Conservation (phyloP, 2,329 filamentous ascomycete genomes). For the Paracamarosporium sp. region DNA sequence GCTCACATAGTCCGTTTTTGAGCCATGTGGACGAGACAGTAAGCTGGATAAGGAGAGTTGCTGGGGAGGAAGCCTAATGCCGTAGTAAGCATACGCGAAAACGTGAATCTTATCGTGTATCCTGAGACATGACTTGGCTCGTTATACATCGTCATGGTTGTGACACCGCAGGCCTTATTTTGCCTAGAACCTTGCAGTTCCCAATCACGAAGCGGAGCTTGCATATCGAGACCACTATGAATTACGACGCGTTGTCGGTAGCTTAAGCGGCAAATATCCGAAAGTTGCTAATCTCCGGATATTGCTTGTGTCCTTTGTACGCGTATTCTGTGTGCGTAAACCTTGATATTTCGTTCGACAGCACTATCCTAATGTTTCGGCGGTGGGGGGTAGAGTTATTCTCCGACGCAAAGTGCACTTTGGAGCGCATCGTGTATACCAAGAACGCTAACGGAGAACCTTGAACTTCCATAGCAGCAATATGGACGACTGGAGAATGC, state of each 20-base stretch:
- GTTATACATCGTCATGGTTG: no score
- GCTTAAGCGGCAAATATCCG: neutral
- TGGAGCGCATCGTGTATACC: no score
- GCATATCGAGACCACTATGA: neutral
- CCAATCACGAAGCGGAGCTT: no score
- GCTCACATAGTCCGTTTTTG: slow-evolving; percentile 52
- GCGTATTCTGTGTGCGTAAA: neutral
- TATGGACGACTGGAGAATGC: no score
- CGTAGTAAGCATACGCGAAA: neutral
- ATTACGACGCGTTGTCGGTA: neutral
- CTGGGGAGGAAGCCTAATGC: slow-evolving; percentile 21
- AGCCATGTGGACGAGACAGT: slow-evolving; percentile 45
- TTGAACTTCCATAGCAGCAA: no score
- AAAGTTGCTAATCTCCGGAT: neutral
- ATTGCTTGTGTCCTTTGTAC: neutral
- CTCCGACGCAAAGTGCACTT: no score
- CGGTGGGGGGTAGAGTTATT: no score
- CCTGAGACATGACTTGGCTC: neutral
- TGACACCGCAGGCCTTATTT: no score
- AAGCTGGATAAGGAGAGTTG: slow-evolving; percentile 34
- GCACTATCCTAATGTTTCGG: no score
- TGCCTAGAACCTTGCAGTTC: no score
- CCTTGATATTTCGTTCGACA: neutral
- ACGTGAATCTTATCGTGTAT: neutral
- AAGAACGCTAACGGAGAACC: no score